Percentiles rank a stretch among this genome's conserved stretches.
phyloP scores from a whole-genome alignment of 805 yeast genomes.

The Saccharomycopsis sp. region DNA sequence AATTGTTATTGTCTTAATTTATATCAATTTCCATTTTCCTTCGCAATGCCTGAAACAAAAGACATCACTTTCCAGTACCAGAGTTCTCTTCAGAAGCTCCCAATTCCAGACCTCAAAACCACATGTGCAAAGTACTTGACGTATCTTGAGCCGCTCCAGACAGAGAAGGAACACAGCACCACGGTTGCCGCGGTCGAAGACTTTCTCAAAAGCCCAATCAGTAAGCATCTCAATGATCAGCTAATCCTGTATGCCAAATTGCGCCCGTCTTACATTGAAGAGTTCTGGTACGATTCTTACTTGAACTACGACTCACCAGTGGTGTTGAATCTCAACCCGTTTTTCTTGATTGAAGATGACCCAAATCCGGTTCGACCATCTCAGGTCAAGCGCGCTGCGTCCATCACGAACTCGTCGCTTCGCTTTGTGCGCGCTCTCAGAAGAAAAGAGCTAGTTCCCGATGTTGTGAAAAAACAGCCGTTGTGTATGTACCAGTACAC shows the following conservation, averaged over 20 bases:
- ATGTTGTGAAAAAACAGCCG: conserved; percentile 49
- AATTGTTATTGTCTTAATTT: no score
- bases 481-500: conserved; percentile 90
- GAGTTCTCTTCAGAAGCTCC: conserved; percentile 51
- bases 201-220: conserved; percentile 44
- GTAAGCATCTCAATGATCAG: conserved; percentile 51
- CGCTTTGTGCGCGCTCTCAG: conserved; percentile 75
- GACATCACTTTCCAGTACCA: conserved; percentile 56
- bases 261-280: conserved; percentile 78
- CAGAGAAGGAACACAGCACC: conserved; percentile 54
- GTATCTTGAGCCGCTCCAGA: conserved; percentile 72
- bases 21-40: no score
- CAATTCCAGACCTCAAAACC: conserved; percentile 66
- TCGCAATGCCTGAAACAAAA: no score
- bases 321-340: conserved; percentile 86
- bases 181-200: conserved; percentile 50
- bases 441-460: conserved; percentile 65
- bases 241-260: conserved; percentile 52
- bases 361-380: conserved; percentile 38
- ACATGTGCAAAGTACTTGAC: conserved; percentile 60
- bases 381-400: conserved; percentile 78
- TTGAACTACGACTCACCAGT: conserved; percentile 82
- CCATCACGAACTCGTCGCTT: conserved; percentile 65
- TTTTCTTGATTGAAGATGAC: conserved; percentile 83
- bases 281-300: conserved; percentile 90